Base-by-base conservation (phyloP, 768 basidiomycete genomes). In the Boletus coccyginus region DNA sequence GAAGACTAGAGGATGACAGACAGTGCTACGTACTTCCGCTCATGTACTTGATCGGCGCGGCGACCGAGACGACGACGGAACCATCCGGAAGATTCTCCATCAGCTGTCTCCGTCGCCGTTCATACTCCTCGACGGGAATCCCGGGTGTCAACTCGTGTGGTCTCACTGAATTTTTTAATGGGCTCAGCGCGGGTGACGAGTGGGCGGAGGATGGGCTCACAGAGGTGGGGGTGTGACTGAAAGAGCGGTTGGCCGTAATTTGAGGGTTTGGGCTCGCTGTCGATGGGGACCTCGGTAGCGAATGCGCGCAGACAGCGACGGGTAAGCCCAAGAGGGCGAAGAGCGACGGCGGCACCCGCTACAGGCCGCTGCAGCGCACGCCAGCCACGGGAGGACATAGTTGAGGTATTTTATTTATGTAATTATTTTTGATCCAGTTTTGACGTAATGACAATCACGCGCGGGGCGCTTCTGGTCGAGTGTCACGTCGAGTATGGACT, bases 21-120 rank as follows among this genome's bases (percentile, higher is more conserved):
- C 54, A 60, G 39, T 16, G 56, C 61, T 56, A 82, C 86, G 67
- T 71, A 89, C 90, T 87, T 66, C 78, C 83, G 61, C 83, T 87
- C 88, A 94, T 93, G 69, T 88, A 93, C 71, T 94, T 92, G 55
- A 94, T 75, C 3, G 87, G 84, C 2, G 88, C 90, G 7, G 91
- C 87, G 11, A 89, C 79, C 19, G 85, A 84, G 6, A 97, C 80
- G 24, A 92, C 94, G 27, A 89, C 60, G 55, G 85, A 86, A 45
- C 83, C 81, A 16, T 85, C 83, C 0, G 90, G 91, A 13, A 98
- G 75, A 31, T 73, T 70, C 29, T 87, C 78, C 84, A 98, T 88
- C 35, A 98, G 76, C 17, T 70, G 79, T 58, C 72, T 75, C 53
- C 95, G 73, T 52, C 95, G 76, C 14, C 65, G 68, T 55, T 93